These are phyloP conservation scores for Capsicum chinense DNA, from an alignment of 257 asterid genomes.

Conservation along the genomic window DNA sequence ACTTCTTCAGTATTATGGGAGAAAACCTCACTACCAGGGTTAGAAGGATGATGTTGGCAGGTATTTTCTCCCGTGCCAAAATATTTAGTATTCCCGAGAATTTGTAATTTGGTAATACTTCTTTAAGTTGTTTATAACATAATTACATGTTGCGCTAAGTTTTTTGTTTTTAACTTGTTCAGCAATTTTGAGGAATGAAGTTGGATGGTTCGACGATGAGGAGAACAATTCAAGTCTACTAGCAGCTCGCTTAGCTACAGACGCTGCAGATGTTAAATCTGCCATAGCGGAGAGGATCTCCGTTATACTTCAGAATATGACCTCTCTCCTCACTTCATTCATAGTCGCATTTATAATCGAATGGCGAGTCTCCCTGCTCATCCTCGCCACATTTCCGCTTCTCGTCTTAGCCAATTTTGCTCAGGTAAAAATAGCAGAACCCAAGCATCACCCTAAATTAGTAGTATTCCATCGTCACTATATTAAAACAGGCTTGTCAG, in stretches of 20 bases:
- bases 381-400: conserved; percentile 89
- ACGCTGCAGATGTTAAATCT: conserved; percentile 94
- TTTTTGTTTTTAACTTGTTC: conserved; percentile 24
- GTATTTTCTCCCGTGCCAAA: conserved; percentile 41
- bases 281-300: conserved; percentile 99
- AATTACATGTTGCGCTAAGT: neutral
- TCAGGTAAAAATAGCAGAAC: conserved; percentile 60
- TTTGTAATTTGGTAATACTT: neutral
- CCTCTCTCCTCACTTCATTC: conserved; percentile 95
- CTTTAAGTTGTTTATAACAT: neutral
- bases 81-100: neutral
- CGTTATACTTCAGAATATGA: conserved; percentile 94
- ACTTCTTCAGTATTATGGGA: conserved; percentile 97
- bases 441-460: neutral
- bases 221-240: conserved; percentile 93
- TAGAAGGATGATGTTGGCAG: conserved; percentile 98
- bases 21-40: conserved; percentile 97
- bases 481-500: neutral
- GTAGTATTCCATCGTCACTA: neutral
- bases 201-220: conserved; percentile 99
- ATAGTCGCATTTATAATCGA: conserved; percentile 95
- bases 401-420: conserved; percentile 98
- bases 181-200: conserved; percentile 96
- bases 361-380: conserved; percentile 96
- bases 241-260: conserved; percentile 88